These are phyloP conservation scores for Ligustrum vulgare DNA, from an alignment of 257 asterid species.

Conservation along the genomic window DNA sequence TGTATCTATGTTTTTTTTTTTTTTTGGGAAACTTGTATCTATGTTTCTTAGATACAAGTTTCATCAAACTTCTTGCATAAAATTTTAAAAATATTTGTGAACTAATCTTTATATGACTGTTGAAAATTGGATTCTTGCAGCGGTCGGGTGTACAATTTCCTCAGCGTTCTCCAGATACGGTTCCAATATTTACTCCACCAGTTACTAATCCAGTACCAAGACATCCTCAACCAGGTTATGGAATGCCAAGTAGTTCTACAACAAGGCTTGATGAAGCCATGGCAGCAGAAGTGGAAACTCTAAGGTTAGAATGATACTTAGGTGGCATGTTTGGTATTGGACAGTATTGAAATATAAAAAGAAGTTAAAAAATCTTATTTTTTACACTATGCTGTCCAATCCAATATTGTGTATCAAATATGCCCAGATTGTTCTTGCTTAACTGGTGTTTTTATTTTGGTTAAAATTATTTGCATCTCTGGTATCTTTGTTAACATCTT, in stretches of 20 bases:
- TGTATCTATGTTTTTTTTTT: background rate
- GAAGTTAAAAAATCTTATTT: background rate
- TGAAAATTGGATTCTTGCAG: slow-evolving; percentile 41
- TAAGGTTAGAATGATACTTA: slow-evolving; percentile 51
- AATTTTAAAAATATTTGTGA: background rate
- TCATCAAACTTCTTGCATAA: background rate
- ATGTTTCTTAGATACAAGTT: background rate
- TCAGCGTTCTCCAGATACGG: slow-evolving; percentile 54
- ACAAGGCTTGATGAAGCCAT: slow-evolving; percentile 89
- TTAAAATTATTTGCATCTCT: background rate
- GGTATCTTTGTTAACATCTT: background rate
- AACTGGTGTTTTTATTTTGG: background rate
- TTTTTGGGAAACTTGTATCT: too few species aligned
- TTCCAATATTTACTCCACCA: slow-evolving; percentile 82
- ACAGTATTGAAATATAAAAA: background rate
- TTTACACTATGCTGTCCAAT: background rate
- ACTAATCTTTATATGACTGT: background rate
- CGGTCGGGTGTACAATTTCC: slow-evolving; percentile 81
- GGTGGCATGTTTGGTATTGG: background rate
- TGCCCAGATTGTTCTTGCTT: background rate
- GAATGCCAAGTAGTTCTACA: slow-evolving; percentile 92
- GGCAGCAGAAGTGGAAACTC: slow-evolving; percentile 61
- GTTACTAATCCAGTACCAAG: slow-evolving; percentile 51
- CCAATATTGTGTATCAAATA: background rate
- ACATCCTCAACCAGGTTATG: slow-evolving; percentile 80